Conservation (phyloP, 768 basidiomycete species). For the Coprinopsis marcescibilis region DNA sequence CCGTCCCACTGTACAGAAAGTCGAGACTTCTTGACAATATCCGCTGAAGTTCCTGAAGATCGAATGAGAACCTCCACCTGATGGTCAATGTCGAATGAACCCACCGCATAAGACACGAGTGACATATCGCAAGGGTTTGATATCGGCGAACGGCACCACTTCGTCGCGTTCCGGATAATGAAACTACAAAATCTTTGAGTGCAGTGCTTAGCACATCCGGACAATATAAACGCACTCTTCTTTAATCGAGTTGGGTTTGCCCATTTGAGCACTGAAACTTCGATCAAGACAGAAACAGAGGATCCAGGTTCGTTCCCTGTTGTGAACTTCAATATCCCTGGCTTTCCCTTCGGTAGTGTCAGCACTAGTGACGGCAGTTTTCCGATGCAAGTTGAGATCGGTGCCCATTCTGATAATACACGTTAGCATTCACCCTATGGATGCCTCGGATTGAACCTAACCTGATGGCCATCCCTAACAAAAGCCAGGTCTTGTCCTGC, state of each 20-base stretch:
- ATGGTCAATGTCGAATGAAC: slow-evolving; percentile 24
- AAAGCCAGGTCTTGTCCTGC: slow-evolving; percentile 90
- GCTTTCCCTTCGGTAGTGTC: slow-evolving; percentile 78
- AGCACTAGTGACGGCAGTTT: slow-evolving; percentile 53
- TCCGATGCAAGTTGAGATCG: slow-evolving; percentile 92
- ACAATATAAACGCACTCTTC: slow-evolving; percentile 73
- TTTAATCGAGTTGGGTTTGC: slow-evolving; percentile 87
- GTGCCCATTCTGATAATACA: slow-evolving; percentile 71
- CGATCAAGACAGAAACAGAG: slow-evolving; percentile 82
- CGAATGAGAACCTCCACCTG: slow-evolving; percentile 9
- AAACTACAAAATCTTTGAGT: slow-evolving; percentile 41
- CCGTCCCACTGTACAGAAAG: slow-evolving; percentile 80
- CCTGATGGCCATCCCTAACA: slow-evolving; percentile 84
- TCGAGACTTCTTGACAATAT: slow-evolving; percentile 87
- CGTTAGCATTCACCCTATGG: not conserved
- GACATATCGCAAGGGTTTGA: slow-evolving; percentile 60
- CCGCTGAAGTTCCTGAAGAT: slow-evolving; percentile 71
- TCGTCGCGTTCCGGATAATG: slow-evolving; percentile 76
- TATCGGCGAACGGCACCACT: slow-evolving; percentile 69
- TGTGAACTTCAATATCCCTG: slow-evolving; percentile 82
- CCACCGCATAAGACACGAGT: slow-evolving; percentile 72
- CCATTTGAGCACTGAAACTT: slow-evolving; percentile 93
- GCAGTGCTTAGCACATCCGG: not conserved
- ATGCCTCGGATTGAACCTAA: slow-evolving; percentile 24
- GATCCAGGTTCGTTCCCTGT: slow-evolving; percentile 93